Base-by-base conservation (phyloP, 768 basidiomycete genomes). In the Podaxis sp. region DNA sequence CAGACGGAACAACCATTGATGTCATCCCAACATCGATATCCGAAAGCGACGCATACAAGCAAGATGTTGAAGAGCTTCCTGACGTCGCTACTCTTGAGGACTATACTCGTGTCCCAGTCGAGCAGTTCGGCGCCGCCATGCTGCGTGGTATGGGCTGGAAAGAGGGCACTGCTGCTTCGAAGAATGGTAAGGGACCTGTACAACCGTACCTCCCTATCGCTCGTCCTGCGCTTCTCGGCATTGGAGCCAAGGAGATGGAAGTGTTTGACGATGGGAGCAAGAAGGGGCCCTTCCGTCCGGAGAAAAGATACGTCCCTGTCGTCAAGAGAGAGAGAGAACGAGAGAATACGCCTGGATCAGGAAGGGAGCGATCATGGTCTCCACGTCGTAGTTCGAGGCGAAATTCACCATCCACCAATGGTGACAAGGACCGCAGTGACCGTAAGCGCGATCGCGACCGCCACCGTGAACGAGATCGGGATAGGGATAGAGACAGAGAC, bases 111-210 rank as follows among this genome's bases (percentile, higher is more conserved):
- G 85, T 98, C 0, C 97, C 97, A 0, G 88, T 99, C 14, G 88
- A 90, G 4, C 89, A 92, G 59, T 99, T 98, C 65, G 96, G 97
- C 5, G 87, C 90, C 4, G 97, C 97, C 5, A 82, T 98, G 66
- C 79, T 97, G 3, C 83, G 95, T 48, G 96, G 96, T 0, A 98
- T 98, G 97, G 95, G 95, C 2, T 98, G 94, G 94, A 91, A 91
- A 62, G 87, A 90, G 37, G 90, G 91, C 0, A 82, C 82, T 3
- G 85, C 88, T 3, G 91, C 91, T 2, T 80, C 86, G 23, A 86
- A 82, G 38, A 77, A 82, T 7, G 80, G 85, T 14, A 80, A 83
- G 62, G 90, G 86, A 1, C 70, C 86, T 14, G 79, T 84, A 1
- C 85, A 93, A 65, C 89, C 95, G 1, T 95, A 93, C 70, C 74